These are phyloP conservation scores for Hippophae tibetana DNA, from an alignment of 306 rosid genomes.

Conservation along the genomic window DNA sequence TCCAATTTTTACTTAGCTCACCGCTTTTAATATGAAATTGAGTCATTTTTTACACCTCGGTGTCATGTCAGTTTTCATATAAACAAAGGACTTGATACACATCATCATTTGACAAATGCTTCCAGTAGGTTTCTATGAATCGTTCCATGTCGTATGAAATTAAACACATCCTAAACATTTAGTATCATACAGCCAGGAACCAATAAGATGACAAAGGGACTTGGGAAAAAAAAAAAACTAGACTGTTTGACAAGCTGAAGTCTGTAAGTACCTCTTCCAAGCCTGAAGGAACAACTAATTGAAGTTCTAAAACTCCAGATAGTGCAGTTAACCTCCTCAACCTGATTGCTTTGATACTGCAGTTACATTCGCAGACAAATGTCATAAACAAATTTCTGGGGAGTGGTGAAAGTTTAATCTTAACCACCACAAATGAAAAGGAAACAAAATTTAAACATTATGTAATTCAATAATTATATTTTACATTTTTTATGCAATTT, in stretches of 20 bases:
- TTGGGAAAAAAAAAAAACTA: constrained; percentile 4
- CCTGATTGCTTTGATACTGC: constrained; percentile 98
- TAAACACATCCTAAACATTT: background rate
- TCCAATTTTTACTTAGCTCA: too few species aligned
- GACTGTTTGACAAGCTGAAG: constrained; percentile 39
- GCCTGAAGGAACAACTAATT: constrained; percentile 69
- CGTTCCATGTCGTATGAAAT: background rate
- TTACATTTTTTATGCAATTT: too few species aligned
- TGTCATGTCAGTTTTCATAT: too few species aligned
- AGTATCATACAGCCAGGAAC: background rate
- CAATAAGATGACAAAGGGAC: background rate
- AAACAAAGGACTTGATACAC: too few species aligned
- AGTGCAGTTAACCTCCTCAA: constrained; percentile 77
- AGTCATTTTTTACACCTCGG: too few species aligned
- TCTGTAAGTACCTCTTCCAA: constrained; percentile 69
- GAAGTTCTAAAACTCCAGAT: constrained; percentile 58
- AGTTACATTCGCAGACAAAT: constrained; percentile 78
- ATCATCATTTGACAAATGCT: too few species aligned
- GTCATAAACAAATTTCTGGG: constrained; percentile 45
- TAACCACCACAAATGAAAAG: constrained; percentile 8
- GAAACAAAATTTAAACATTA: too few species aligned
- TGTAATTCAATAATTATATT: too few species aligned
- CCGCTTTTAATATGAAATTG: too few species aligned
- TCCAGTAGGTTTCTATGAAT: too few species aligned
- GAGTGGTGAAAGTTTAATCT: constrained; percentile 34